Percentiles rank a stretch among this genome's conserved stretches.
Conservation (phyloP, 83 land plant species). For the Picea abies region DNA sequence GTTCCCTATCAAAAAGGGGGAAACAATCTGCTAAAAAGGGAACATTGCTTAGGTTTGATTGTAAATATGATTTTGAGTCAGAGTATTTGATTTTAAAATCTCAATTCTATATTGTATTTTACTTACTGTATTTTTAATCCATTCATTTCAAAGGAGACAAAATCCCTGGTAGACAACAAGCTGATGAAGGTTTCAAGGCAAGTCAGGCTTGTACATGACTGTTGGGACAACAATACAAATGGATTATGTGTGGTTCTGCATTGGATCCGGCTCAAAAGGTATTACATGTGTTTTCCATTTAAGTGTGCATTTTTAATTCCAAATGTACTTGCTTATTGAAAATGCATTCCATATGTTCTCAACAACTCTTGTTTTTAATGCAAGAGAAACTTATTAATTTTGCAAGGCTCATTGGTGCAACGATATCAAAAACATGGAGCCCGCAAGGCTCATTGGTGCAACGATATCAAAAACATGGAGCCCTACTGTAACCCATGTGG, state of each 20-base stretch:
- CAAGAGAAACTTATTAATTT: conserved; percentile 57
- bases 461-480: conserved; percentile 47
- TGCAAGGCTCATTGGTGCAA: conserved; percentile 41
- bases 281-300: neutral
- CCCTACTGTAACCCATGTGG: conserved; percentile 65
- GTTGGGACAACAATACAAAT: conserved; percentile 32
- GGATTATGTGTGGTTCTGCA: conserved; percentile 86
- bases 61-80: neutral
- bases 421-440: conserved; percentile 28
- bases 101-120: neutral
- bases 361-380: neutral
- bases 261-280: conserved; percentile 68
- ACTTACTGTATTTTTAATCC: neutral
- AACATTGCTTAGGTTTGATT: neutral
- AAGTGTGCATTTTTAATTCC: neutral
- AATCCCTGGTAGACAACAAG: neutral
- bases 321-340: neutral
- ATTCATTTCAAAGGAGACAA: neutral
- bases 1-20: neutral
- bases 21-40: neutral
- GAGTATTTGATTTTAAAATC: no score
- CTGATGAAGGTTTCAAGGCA: neutral
- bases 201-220: conserved; percentile 19
- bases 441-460: conserved; percentile 42
- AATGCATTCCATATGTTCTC: neutral